Evolutionary conservation across 371 early-diverging fungal species (phyloP).

Genomic region (Coemansia sp.): DNA sequence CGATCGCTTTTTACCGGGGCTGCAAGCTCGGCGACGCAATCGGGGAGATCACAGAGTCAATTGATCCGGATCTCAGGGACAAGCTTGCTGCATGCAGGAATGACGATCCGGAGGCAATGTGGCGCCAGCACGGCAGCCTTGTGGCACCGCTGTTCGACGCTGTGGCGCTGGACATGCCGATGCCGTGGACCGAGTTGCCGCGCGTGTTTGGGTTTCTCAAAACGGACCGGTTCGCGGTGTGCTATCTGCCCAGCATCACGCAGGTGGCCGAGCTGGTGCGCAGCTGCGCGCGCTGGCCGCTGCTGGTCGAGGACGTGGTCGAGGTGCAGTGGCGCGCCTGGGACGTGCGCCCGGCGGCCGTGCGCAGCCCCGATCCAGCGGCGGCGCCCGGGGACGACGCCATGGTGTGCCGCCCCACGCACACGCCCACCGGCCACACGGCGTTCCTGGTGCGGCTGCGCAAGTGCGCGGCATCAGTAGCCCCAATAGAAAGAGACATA

Average conservation of each 20-base stretch:
- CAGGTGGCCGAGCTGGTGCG: conserved; percentile 64
- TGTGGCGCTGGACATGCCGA: conserved; percentile 71
- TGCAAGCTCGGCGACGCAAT: conserved; percentile 56
- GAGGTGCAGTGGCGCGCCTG: conserved; percentile 75
- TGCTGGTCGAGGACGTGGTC: conserved; percentile 61
- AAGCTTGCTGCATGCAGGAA: too few species aligned
- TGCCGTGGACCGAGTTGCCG: conserved; percentile 57
- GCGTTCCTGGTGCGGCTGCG: conserved; percentile 45
- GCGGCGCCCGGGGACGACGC: conserved; percentile 4
- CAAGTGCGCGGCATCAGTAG: conserved; percentile 7
- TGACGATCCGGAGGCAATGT: background rate
- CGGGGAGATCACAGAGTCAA: background rate
- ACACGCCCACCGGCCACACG: conserved; percentile 28
- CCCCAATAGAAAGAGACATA: background rate
- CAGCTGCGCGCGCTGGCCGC: conserved; percentile 51
- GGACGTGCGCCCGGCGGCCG: conserved; percentile 64
- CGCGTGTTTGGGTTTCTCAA: conserved; percentile 54
- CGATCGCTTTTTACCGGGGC: conserved; percentile 54
- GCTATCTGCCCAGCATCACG: conserved; percentile 77
- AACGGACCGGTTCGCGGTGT: conserved; percentile 67
- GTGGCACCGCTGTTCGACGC: conserved; percentile 58
- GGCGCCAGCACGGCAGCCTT: conserved; percentile 1
- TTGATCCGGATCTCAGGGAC: conserved; percentile 7
- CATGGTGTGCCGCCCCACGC: conserved; percentile 35
- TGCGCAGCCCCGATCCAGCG: conserved; percentile 51